Percentiles rank a stretch among this genome's conserved stretches.
phyloP scores from a whole-genome alignment of 768 basidiomycete genomes.

The Cyathus striatus region DNA sequence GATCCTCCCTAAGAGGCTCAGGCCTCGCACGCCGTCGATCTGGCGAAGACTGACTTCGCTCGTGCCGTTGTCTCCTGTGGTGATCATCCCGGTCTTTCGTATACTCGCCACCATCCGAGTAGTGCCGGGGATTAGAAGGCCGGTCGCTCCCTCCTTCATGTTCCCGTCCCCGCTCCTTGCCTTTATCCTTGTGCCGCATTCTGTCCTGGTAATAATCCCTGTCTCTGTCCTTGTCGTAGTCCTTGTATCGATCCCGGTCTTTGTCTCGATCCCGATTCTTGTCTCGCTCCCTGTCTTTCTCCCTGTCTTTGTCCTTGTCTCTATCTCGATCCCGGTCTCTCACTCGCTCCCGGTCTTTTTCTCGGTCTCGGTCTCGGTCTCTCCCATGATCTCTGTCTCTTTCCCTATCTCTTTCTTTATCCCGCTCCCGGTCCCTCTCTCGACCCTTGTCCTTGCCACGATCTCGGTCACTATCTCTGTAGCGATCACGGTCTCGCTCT shows the following conservation, averaged over 20 bases:
- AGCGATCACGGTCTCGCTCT: constrained; percentile 6
- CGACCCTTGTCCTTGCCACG: constrained; percentile 7
- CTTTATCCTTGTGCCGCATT: constrained; percentile 3
- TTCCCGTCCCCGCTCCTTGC: too few species aligned
- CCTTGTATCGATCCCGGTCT: too few species aligned
- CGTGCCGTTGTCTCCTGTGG: not conserved
- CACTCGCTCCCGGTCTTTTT: constrained; percentile 7
- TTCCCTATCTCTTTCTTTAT: constrained; percentile 10
- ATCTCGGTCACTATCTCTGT: constrained; percentile 12
- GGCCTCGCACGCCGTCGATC: not conserved
- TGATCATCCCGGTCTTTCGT: not conserved
- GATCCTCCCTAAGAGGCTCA: not conserved
- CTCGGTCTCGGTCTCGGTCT: constrained; percentile 6
- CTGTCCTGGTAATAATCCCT: too few species aligned
- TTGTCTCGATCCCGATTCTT: too few species aligned
- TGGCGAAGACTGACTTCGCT: not conserved
- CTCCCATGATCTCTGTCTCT: constrained; percentile 7
- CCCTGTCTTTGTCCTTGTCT: constrained; percentile 7
- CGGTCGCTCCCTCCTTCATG: too few species aligned
- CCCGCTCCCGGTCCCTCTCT: constrained; percentile 4
- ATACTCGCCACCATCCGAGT: not conserved
- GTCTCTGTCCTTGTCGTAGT: too few species aligned
- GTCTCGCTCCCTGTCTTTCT: constrained; percentile 4
- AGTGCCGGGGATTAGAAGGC: not conserved
- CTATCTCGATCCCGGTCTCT: constrained; percentile 12